Evolutionary conservation across 441 rosid species (phyloP), one percentile per base, ranked within the genome.

Genomic region (Gossypium davidsonii): DNA sequence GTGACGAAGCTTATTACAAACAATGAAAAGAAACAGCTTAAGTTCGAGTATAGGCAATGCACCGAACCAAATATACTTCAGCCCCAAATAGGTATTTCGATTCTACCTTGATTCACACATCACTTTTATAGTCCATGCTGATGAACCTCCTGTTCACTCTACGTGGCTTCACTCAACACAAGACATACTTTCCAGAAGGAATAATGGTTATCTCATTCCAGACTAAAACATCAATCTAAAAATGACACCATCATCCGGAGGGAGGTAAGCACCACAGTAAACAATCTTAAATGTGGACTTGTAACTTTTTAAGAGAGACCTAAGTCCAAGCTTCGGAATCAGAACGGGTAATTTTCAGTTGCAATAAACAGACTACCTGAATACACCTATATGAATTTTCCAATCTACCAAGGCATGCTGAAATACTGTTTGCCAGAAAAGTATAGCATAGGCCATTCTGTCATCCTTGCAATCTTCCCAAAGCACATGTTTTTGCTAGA

Each of bases 171-270:
- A 14, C 58, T 8, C 23, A n/a, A 25, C 28, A 23, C 8, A 23
- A 66, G 39, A 67, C 31, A n/a, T 67, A 25, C 70, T 14, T 65
- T n/a, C 39, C 71, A 67, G 39, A 48, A 48, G 57, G 21, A 25
- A 25, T 1, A 0, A 14, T n/a, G 20, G 39, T 6, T 23, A 66
- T 46, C 34, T 25, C 25, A n/a, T 48, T 46, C 39, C 57, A 66
- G 20, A 37, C 70, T 46, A 66, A 46, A 66, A 23, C 56, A 46
- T 46, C 55, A 44, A 28, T 66, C 39, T 2, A 49, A 26, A 7
- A 6, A 6, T 2, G 64, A 42, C 17, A n/a, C 66, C 42, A 42
- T 12, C 66, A 39, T 58, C 34, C 37, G 3, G 52, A 69, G 53
- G 60, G 12, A 53, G 72, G 62, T 18, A 49, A 69, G 12, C 31